phyloP scores from a whole-genome alignment of 306 rosid genomes.

The Senna siamea region DNA sequence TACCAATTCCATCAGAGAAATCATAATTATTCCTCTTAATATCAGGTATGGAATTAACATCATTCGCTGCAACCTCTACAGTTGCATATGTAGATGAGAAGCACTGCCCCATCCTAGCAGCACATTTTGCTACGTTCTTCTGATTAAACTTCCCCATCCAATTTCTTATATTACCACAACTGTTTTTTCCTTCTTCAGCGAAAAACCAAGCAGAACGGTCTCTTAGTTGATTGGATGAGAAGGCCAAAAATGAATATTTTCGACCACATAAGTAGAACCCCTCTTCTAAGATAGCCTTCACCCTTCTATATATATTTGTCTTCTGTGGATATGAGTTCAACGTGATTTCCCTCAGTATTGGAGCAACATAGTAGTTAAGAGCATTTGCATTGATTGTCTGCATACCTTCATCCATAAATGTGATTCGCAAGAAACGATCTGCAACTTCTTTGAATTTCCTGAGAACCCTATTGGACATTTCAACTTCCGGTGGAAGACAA shows the following conservation, averaged over 20 bases:
- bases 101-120: slow-evolving; percentile 76
- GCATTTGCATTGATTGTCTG: slow-evolving; percentile 52
- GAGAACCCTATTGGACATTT: slow-evolving; percentile 70
- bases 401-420: slow-evolving; percentile 79
- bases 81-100: slow-evolving; percentile 81
- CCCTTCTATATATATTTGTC: slow-evolving; percentile 53
- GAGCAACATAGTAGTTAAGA: slow-evolving; percentile 56
- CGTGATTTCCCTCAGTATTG: slow-evolving; percentile 57
- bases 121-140: slow-evolving; percentile 60
- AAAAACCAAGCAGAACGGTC: slow-evolving; percentile 80
- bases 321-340: slow-evolving; percentile 48
- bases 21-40: slow-evolving; percentile 47
- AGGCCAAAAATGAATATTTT: slow-evolving; percentile 61
- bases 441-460: slow-evolving; percentile 59
- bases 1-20: slow-evolving; percentile 76
- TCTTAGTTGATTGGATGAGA: slow-evolving; percentile 68
- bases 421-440: slow-evolving; percentile 65
- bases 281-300: slow-evolving; percentile 40
- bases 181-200: slow-evolving; percentile 40
- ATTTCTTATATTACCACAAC: slow-evolving; percentile 4
- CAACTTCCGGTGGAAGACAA: slow-evolving; percentile 69
- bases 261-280: slow-evolving; percentile 63
- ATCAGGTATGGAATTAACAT: slow-evolving; percentile 38
- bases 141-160: slow-evolving; percentile 65
- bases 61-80: slow-evolving; percentile 50